phyloP scores from a whole-genome alignment of 2,329 filamentous ascomycete genomes.

The Penicillium aurantiogriseum region DNA sequence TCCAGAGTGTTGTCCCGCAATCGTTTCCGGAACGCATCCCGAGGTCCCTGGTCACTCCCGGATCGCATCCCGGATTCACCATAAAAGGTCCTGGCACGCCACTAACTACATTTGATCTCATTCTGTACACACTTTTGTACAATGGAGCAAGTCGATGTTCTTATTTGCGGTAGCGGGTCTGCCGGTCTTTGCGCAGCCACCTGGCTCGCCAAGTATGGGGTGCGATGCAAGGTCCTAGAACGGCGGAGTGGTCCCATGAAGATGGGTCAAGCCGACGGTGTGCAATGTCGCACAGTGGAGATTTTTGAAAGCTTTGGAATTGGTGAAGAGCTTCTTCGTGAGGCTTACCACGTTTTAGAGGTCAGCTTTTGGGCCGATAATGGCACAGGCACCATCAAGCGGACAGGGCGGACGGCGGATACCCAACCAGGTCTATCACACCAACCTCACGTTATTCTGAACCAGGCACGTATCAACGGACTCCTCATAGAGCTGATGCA shows the following conservation, averaged over 20 bases:
- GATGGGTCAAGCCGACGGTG: slow-evolving; percentile 63
- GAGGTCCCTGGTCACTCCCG: slow-evolving; percentile 8
- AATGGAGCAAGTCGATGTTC: slow-evolving; percentile 49
- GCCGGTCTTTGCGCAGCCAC: slow-evolving; percentile 61
- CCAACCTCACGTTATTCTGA: slow-evolving; percentile 57
- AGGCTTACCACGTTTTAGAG: slow-evolving; percentile 59
- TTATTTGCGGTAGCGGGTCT: slow-evolving; percentile 62
- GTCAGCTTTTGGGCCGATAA: slow-evolving; percentile 56
- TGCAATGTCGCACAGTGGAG: slow-evolving; percentile 61
- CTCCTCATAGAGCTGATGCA: slow-evolving; percentile 55
- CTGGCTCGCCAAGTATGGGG: slow-evolving; percentile 60
- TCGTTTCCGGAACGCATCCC: slow-evolving; percentile 12
- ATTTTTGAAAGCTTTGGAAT: slow-evolving; percentile 61
- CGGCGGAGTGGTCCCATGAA: slow-evolving; percentile 54
- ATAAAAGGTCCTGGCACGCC: slow-evolving; percentile 4
- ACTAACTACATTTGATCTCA: neutral
- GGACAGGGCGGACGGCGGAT: slow-evolving; percentile 54
- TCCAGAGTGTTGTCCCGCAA: neutral
- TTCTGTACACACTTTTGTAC: neutral
- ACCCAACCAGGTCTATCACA: slow-evolving; percentile 54
- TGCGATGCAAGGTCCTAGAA: slow-evolving; percentile 59
- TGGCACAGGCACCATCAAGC: slow-evolving; percentile 42
- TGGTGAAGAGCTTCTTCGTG: slow-evolving; percentile 53
- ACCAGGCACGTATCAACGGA: slow-evolving; percentile 56
- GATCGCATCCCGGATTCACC: slow-evolving; percentile 14